Percentiles rank a stretch among this genome's conserved stretches.
phyloP scores from a whole-genome alignment of 2,329 filamentous ascomycete genomes.

The Penicillium hesseltinei region DNA sequence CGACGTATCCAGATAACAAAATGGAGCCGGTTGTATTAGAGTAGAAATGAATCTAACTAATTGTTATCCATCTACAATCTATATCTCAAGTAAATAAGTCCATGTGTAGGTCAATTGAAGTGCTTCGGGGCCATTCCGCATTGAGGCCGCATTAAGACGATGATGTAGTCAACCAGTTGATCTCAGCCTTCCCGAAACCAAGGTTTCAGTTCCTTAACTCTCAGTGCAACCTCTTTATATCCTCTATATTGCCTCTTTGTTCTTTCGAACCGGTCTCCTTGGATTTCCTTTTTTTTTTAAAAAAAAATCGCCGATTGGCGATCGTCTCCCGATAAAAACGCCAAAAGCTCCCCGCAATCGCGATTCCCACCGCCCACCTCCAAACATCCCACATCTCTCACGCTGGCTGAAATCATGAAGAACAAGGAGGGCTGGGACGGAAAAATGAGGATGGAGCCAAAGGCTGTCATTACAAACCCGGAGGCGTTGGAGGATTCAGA shows the following conservation, averaged over 20 bases:
- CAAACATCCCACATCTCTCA: constrained; percentile 8
- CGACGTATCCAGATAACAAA: constrained; percentile 26
- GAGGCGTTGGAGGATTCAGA: constrained; percentile 82
- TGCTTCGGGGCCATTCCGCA: constrained; percentile 7
- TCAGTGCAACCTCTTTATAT: background rate
- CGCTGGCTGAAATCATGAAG: constrained; percentile 32
- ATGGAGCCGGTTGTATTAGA: constrained; percentile 11
- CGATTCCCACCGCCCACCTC: constrained; percentile 18
- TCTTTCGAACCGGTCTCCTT: background rate
- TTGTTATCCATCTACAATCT: background rate
- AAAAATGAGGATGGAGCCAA: constrained; percentile 61
- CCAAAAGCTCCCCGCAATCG: constrained; percentile 27
- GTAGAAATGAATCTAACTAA: background rate
- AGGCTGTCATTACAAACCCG: constrained; percentile 68
- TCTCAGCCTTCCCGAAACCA: constrained; percentile 4
- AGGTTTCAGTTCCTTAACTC: constrained; percentile 2
- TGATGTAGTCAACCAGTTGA: constrained; percentile 11
- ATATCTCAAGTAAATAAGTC: too few relatives aligned
- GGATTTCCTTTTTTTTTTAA: background rate
- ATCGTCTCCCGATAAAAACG: constrained; percentile 1
- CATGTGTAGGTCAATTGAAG: background rate
- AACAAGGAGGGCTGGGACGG: constrained; percentile 49
- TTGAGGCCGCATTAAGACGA: constrained; percentile 16
- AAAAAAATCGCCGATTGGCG: background rate
- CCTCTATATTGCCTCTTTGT: background rate